Base-by-base conservation (phyloP, 257 asterid genomes). In the Perilla frutescens region DNA sequence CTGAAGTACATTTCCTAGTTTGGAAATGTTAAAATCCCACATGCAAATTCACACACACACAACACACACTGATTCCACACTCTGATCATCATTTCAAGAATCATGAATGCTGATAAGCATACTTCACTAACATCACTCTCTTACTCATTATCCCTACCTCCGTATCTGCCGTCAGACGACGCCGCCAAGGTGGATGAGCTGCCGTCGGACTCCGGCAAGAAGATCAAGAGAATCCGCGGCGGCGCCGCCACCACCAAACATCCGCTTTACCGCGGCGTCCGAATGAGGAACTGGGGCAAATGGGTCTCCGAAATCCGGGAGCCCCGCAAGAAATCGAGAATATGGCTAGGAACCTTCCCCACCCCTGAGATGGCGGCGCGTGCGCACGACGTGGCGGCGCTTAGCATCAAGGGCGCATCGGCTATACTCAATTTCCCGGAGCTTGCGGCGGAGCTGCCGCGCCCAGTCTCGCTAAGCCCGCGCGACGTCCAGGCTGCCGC, bases 341-440 rank as follows among this genome's bases (percentile, higher is more conserved):
- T 84, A 68, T 84, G 89, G 89, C 11, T 84, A 0, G 89, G 89
- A 5, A 84, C 89, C 0, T 84, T 77, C 69, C 78, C 89, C 57
- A 84, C 89, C 6, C 81, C 89, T 0, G 89, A 84, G 31, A 84
- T 82, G 89, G 89, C 89, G 66, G 89, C 89, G 76, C 86, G 89
- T 81, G 89, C 89, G 0, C 89, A 84, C 66, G 89, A 84, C 75
- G 89, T 72, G 70, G 89, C 89, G 2, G 86, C 84, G 5, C 54
- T 82, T 6, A 80, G 82, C 83, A 75, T 84, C 37, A 84, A 84
- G 36, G 89, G 89, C 37, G 11, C 71, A 43, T 63, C 82, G 6
- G 84, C 83, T 5, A 67, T 57, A 0, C 82, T 84, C 49, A 84
- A 84, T 11, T 84, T 84, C 63, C 89, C 89, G 0, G 79, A 82